Evolutionary conservation across 2,329 filamentous ascomycete genomes (phyloP), one percentile per base, ranked within the genome.

Genomic region (Exophiala viscosa): DNA sequence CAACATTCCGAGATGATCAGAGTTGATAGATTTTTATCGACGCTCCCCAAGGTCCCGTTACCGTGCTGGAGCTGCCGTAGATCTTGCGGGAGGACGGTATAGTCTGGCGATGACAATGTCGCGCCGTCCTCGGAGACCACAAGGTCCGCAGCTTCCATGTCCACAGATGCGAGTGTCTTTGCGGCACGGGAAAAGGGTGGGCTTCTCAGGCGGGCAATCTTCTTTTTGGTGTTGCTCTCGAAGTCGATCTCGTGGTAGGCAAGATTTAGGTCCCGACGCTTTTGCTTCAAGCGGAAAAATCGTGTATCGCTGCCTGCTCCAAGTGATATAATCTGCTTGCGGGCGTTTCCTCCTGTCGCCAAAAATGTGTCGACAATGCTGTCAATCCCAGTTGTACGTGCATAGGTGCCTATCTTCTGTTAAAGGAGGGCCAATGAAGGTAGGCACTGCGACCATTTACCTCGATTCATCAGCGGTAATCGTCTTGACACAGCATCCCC

Each of bases 161-260:
- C 52, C 10, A 64, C 56, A 5, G 68, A 61, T 6, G 65, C 65
- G 3, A 74, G 45, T 5, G 62, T 58, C 18, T 64, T 65, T 10
- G 55, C 48, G 65, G 66, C 9, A 70, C 60, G 23, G 60, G 53
- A 11, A 66, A 59, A 57, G 20, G 45, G 33, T 5, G 47, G 46
- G 66, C 62, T 47, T 62, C 52, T 48, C 28, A 63, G 35, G 18
- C 49, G 55, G 15, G 4, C 65, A 40, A 87, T 77, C 70, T 92
- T 96, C 38, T 79, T 77, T 2, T 73, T 66, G n/a, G 83, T 85
- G 49, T 91, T 90, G 17, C 79, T 70, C 0, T 87, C 79, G 64
- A 97, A 97, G 69, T 99, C 93, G 51, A 99, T 76, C 69, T 99
- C 93, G 69, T 97, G 91, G 69, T 97, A 99, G 52, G 86, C 68